Percentiles rank a stretch among this genome's conserved stretches.
phyloP scores from a whole-genome alignment of 768 basidiomycete genomes.

The Mycena polygramma region DNA sequence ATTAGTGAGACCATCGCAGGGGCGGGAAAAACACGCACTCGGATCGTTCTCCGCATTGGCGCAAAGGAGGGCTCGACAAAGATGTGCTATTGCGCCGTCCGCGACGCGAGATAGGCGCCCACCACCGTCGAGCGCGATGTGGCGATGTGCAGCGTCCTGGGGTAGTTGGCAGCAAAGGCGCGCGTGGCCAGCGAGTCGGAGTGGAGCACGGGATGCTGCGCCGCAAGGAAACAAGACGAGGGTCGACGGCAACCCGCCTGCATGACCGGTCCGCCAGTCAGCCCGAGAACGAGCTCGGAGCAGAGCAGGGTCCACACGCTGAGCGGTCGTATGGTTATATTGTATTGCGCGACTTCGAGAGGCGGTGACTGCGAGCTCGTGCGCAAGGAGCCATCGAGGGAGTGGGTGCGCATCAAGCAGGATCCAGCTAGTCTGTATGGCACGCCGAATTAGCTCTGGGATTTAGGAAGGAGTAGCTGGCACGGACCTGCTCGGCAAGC shows the following conservation, averaged over 20 bases:
- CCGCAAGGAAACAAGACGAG: constrained; percentile 11
- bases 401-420: constrained; percentile 22
- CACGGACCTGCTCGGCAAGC: background rate
- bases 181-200: background rate
- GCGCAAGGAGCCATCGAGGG: constrained; percentile 18
- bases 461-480: background rate
- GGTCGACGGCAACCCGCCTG: constrained; percentile 3
- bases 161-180: constrained; percentile 15
- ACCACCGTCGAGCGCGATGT: background rate
- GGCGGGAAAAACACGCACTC: constrained; percentile 4
- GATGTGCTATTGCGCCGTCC: background rate
- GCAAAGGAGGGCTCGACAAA: background rate
- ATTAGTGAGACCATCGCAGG: background rate
- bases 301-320: background rate
- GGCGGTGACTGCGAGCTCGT: constrained; percentile 5
- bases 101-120: constrained; percentile 11
- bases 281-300: background rate
- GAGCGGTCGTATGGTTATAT: background rate
- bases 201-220: constrained; percentile 1
- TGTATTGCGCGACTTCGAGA: constrained; percentile 6
- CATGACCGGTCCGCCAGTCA: background rate
- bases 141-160: constrained; percentile 16
- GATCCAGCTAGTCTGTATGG: too few species aligned
- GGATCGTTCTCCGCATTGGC: background rate
- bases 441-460: background rate